These are phyloP conservation scores for Alopecurus myosuroides DNA, from an alignment of 176 grass and related monocot species.

Conservation along the genomic window DNA sequence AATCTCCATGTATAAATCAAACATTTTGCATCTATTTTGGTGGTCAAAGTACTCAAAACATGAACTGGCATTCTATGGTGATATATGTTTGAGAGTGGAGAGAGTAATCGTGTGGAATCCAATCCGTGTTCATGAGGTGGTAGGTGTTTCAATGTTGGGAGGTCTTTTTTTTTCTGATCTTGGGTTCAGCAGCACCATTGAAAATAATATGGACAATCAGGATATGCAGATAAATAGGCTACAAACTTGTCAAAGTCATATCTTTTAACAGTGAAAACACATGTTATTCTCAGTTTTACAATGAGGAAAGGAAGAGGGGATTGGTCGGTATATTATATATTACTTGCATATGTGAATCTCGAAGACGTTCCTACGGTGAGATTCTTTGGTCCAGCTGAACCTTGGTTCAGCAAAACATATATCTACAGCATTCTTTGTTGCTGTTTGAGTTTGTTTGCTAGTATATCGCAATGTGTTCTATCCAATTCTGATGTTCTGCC, in stretches of 20 bases:
- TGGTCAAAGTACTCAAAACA: neutral
- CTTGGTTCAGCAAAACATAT: neutral
- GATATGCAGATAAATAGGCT: neutral
- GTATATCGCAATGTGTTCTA: neutral
- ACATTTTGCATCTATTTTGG: neutral
- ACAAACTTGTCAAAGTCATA: neutral
- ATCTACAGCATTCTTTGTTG: neutral
- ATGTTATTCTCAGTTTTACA: neutral
- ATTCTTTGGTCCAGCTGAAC: neutral
- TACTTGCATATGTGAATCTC: neutral
- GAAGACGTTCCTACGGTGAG: neutral
- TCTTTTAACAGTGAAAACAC: neutral
- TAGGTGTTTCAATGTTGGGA: neutral
- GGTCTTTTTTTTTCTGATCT: neutral
- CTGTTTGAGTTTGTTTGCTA: neutral
- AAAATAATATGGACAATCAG: neutral
- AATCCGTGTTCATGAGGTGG: neutral
- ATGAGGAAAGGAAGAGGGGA: neutral
- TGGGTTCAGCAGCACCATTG: neutral
- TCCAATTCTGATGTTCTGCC: neutral
- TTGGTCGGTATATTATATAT: neutral
- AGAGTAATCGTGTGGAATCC: neutral
- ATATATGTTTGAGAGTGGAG: neutral
- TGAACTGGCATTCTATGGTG: neutral
- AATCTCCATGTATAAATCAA: neutral